These are phyloP conservation scores for Lasiosphaeris hirsuta DNA, from an alignment of 495 filamentous ascomycete species.

Conservation along the genomic window DNA sequence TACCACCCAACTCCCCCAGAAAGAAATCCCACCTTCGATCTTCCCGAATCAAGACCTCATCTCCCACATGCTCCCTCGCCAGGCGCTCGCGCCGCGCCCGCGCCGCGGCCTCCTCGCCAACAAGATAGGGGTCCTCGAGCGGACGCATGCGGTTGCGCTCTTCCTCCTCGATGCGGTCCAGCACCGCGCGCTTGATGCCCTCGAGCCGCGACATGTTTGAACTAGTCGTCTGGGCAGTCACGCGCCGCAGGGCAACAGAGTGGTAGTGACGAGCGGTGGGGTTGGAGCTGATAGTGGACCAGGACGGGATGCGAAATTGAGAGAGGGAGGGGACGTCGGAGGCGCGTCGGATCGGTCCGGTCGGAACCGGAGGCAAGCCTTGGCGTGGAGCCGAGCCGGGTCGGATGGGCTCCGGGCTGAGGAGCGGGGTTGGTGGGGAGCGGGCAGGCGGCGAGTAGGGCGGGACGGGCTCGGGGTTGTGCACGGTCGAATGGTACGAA, in stretches of 20 bases:
- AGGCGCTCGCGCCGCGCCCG: conserved; percentile 42
- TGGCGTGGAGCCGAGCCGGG: conserved; percentile 1
- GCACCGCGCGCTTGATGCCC: conserved; percentile 24
- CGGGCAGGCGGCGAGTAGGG: conserved; percentile 37
- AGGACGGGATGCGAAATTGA: conserved; percentile 44
- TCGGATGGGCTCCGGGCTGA: conserved; percentile 2
- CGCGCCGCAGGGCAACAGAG: conserved; percentile 46
- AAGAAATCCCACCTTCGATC: conserved; percentile 50
- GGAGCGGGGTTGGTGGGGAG: conserved; percentile 1
- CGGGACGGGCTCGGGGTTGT: conserved; percentile 37
- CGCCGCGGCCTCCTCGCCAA: conserved; percentile 50
- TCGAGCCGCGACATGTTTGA: conserved; percentile 18
- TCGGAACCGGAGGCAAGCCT: conserved; percentile 40
- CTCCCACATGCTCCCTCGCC: conserved; percentile 40
- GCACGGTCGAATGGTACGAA: conserved; percentile 44
- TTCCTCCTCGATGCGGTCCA: conserved; percentile 36
- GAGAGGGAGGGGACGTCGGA: conserved; percentile 30
- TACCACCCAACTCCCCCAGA: conserved; percentile 32
- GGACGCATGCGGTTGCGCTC: conserved; percentile 35
- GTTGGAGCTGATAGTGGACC: conserved; percentile 40
- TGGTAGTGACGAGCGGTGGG: conserved; percentile 49
- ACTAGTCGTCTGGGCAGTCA: conserved; percentile 17
- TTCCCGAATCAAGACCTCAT: conserved; percentile 43
- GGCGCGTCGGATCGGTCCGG: conserved; percentile 22
- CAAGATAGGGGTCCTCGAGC: conserved; percentile 51